Base-by-base conservation (phyloP, 192 early-diverging fungal species). In the Coemansia sp. region DNA sequence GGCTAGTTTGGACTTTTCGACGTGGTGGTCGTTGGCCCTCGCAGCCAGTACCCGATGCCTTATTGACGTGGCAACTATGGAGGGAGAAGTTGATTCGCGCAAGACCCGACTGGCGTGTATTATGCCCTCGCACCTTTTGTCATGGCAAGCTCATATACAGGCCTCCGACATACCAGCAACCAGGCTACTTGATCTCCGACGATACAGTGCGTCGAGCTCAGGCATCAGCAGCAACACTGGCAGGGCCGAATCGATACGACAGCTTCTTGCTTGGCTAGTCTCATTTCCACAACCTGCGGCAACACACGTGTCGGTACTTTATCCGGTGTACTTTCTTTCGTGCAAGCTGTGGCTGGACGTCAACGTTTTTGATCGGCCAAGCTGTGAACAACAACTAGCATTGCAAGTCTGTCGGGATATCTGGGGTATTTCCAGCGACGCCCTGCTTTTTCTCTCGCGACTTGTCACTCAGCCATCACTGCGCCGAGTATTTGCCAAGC, bases 21-120 rank as follows among this genome's bases (percentile, higher is more conserved):
- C 13, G 8, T 80, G 78, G 78, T 80, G 78, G 78, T 17, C 58
- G 29, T 46, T 80, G 19, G 73, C 73, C 1, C 68, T 80, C 13
- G 56, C 70, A 20, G 62, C 64, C 6, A 64, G 73, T 59, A 36
- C 56, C 1, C 48, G 68, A 9, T 69, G 72, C 27, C 42, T 79
- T 29, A 4, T 65, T 17, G 53, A 40, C 19, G 55, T 67, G 5
- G 19, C 36, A 2, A 22, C 24, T 22, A 13, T 29, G 10, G 51
- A 27, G 24, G 29, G 15, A n/a, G 11, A 41, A 40, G 20, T 13
- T 5, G 36, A 20, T 20, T 7, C 51, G 12, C 36, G 13, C 2
- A 45, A 41, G 11, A 17, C 67, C 10, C 72, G 78, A 0, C 22
- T 70, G 22, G 69, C 70, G 2, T 69, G 61, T 24, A 61, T 70